A percentile compares a stretch with the other conserved stretches of the same genome.
Evolutionary conservation across 202 grass and related monocot species (phyloP).

Genomic region (Setaria italica): DNA sequence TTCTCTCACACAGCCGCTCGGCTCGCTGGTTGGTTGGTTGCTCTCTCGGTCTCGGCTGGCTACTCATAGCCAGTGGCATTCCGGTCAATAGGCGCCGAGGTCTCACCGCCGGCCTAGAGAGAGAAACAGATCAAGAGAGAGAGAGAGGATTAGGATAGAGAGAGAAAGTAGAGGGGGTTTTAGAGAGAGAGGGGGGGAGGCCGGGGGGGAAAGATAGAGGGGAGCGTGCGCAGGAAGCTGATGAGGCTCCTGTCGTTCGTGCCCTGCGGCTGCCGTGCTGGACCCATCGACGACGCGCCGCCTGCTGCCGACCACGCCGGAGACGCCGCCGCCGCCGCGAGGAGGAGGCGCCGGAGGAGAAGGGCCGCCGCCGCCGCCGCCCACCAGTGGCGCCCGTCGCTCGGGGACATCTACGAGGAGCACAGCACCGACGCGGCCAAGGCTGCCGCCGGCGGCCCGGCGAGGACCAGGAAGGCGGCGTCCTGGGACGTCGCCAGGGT

Average conservation of each 20-base stretch:
- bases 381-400: conserved; percentile 60
- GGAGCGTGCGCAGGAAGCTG: conserved; percentile 56
- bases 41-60: conserved; percentile 13
- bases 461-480: conserved; percentile 11
- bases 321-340: conserved; percentile 16
- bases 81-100: conserved; percentile 13
- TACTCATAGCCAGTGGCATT: conserved; percentile 34
- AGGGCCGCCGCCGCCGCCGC: conserved; percentile 6
- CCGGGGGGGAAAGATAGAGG: conserved; percentile 44
- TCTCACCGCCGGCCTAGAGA: conserved; percentile 17
- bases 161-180: background rate
- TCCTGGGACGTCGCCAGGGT: conserved; percentile 45
- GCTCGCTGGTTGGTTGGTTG: background rate
- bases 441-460: background rate
- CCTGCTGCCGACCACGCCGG: conserved; percentile 3
- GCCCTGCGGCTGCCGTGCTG: conserved; percentile 77
- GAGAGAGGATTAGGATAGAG: background rate
- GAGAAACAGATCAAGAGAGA: background rate
- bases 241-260: conserved; percentile 87
- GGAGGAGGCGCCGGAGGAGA: conserved; percentile 44
- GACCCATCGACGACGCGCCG: conserved; percentile 64
- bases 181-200: background rate
- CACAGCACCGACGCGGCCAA: conserved; percentile 17
- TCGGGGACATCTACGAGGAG: conserved; percentile 78
- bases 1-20: background rate